A percentile compares a stretch with the other conserved stretches of the same genome.
Conservation (phyloP, 2,329 filamentous ascomycete species). For the Colletotrichum trifolii region DNA sequence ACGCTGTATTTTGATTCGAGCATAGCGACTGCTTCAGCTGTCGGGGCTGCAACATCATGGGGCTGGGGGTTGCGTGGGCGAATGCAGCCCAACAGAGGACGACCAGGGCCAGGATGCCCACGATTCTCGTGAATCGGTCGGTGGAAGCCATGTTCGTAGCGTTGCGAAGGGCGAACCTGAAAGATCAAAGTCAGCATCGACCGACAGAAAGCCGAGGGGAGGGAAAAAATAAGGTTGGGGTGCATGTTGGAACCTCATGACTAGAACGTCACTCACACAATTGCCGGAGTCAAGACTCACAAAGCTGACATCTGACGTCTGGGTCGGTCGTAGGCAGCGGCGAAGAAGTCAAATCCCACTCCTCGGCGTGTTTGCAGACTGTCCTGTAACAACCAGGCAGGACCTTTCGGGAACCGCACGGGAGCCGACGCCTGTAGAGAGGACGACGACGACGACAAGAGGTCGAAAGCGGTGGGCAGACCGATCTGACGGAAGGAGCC, state of each 20-base stretch:
- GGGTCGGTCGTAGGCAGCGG: constrained; percentile 19
- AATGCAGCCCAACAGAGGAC: constrained; percentile 40
- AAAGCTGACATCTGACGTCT: constrained; percentile 32
- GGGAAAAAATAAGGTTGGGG: constrained; percentile 4
- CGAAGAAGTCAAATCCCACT: constrained; percentile 25
- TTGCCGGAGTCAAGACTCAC: constrained; percentile 24
- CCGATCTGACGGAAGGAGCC: constrained; percentile 4
- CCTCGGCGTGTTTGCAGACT: constrained; percentile 14
- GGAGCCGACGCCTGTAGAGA: constrained; percentile 25
- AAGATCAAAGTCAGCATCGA: constrained; percentile 7
- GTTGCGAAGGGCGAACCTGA: constrained; percentile 16
- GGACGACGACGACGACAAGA: constrained; percentile 5
- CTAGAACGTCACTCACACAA: constrained; percentile 20
- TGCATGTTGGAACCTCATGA: constrained; percentile 2
- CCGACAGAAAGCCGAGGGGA: neutral
- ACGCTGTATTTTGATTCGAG: constrained; percentile 50
- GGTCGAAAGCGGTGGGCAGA: neutral
- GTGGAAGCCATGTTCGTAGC: constrained; percentile 39
- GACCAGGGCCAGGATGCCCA: constrained; percentile 41
- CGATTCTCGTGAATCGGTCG: constrained; percentile 37
- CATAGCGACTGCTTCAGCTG: constrained; percentile 44
- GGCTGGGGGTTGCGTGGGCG: constrained; percentile 27
- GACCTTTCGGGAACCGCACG: constrained; percentile 15
- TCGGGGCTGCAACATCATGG: constrained; percentile 34
- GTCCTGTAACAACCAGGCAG: constrained; percentile 26